Evolutionary conservation across 371 early-diverging fungal species (phyloP).

Genomic region (Mucor circinelloides): DNA sequence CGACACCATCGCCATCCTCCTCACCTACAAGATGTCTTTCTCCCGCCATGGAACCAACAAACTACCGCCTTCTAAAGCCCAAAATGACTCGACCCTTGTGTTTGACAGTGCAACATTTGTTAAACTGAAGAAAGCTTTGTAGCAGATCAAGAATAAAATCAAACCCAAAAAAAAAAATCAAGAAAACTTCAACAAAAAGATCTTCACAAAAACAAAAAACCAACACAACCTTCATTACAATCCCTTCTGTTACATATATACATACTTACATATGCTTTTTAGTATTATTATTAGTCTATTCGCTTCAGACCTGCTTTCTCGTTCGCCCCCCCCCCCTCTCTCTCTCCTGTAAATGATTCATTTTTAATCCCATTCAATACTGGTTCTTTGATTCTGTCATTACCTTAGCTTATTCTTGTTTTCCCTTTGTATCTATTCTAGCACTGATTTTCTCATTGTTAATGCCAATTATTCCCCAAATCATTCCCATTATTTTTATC

Average conservation of each 20-base stretch:
- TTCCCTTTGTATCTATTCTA: not conserved
- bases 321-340: not conserved
- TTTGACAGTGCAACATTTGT: conserved; percentile 12
- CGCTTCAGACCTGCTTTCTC: not conserved
- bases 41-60: conserved; percentile 7
- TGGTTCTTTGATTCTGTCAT: conserved; percentile 6
- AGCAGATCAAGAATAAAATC: not conserved
- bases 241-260: conserved; percentile 5
- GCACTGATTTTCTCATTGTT: not conserved
- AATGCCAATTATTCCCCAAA: not conserved
- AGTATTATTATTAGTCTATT: not conserved
- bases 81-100: conserved; percentile 16
- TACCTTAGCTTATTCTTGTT: not conserved
- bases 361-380: conserved; percentile 6
- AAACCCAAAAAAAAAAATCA: not conserved
- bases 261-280: not conserved
- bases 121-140: not conserved
- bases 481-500: conserved; percentile 1
- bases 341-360: not conserved
- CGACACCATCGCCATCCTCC: not conserved
- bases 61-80: conserved; percentile 18
- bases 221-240: conserved; percentile 1
- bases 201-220: not conserved
- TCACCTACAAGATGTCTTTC: conserved; percentile 2
- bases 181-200: not conserved